Evolutionary conservation across 768 basidiomycete species (phyloP).

Genomic region (Russula emetica): DNA sequence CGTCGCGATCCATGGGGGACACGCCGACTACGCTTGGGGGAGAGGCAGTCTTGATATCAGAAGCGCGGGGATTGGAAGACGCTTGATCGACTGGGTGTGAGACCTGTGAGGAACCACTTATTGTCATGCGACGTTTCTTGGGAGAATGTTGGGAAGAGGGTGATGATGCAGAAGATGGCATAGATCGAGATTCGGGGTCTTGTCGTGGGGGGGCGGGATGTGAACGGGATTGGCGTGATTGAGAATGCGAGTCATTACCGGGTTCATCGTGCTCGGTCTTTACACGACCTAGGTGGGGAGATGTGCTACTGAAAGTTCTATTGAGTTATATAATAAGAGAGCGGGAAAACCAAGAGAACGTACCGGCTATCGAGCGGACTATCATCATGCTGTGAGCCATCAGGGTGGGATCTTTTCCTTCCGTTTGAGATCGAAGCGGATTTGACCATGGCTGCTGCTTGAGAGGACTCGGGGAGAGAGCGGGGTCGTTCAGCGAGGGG

Average conservation of each 20-base stretch:
- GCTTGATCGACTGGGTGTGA: conserved; percentile 52
- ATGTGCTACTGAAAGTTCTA: conserved; percentile 34
- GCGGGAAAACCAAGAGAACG: conserved; percentile 27
- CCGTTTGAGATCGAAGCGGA: conserved; percentile 26
- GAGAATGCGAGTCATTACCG: conserved; percentile 38
- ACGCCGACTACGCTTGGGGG: conserved; percentile 63
- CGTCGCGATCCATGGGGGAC: conserved; percentile 53
- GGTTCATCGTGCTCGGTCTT: conserved; percentile 64
- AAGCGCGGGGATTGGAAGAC: conserved; percentile 37
- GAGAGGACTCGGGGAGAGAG: conserved; percentile 29
- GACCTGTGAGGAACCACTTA: conserved; percentile 55
- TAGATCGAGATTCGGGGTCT: conserved; percentile 21
- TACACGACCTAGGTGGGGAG: conserved; percentile 47
- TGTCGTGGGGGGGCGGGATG: conserved; percentile 12
- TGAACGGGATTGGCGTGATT: conserved; percentile 15
- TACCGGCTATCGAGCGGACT: conserved; percentile 18
- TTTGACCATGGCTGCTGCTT: conserved; percentile 22
- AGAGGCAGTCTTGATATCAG: conserved; percentile 48
- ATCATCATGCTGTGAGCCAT: conserved; percentile 17
- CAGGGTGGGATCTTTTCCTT: conserved; percentile 32
- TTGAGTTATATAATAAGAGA: conserved; percentile 17
- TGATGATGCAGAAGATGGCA: conserved; percentile 22
- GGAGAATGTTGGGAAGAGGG: conserved; percentile 29
- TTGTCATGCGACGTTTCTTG: conserved; percentile 69
- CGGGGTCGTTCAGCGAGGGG: conserved; percentile 32